Conservation (phyloP, 345 rosid genomes). For the Citrus medica region DNA sequence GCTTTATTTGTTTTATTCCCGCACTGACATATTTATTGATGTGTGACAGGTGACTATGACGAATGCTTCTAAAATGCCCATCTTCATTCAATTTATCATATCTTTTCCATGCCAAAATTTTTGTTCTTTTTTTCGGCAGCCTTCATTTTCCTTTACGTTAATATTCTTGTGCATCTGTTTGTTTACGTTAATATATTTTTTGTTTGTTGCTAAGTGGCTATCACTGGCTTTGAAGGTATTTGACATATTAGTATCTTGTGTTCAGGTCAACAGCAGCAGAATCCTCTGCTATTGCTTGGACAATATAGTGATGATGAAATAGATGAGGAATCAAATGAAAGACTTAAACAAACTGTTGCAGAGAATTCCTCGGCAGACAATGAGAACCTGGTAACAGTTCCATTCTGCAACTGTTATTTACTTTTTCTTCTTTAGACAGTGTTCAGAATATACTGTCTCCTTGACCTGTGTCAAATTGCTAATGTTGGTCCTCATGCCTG, state of each 20-base stretch:
- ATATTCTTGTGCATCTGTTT: slow-evolving; percentile 18
- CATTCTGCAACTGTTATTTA: neutral
- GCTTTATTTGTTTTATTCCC: slow-evolving; percentile 59
- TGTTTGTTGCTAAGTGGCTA: slow-evolving; percentile 7
- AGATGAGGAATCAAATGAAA: slow-evolving; percentile 47
- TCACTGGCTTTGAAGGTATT: slow-evolving; percentile 22
- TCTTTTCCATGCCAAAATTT: slow-evolving; percentile 19
- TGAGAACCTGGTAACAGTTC: slow-evolving; percentile 55
- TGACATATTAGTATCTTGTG: slow-evolving; percentile 38
- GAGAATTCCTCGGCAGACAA: slow-evolving; percentile 34
- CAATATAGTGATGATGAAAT: slow-evolving; percentile 91
- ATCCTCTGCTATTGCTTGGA: slow-evolving; percentile 84
- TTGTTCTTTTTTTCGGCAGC: slow-evolving; percentile 3
- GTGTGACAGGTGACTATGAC: slow-evolving; percentile 64
- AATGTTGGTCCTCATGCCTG: neutral
- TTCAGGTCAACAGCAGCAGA: slow-evolving; percentile 72
- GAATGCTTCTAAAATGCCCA: slow-evolving; percentile 29
- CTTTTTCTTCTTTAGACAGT: neutral
- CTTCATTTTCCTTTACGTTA: slow-evolving; percentile 11
- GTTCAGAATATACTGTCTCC: neutral
- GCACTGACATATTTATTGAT: slow-evolving; percentile 57
- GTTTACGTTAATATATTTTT: slow-evolving; percentile 14
- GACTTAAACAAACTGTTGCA: slow-evolving; percentile 19
- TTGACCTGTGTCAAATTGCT: neutral
- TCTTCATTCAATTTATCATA: slow-evolving; percentile 11